Conservation (phyloP, 2,329 filamentous ascomycete species). For the Pyricularia grisea region DNA sequence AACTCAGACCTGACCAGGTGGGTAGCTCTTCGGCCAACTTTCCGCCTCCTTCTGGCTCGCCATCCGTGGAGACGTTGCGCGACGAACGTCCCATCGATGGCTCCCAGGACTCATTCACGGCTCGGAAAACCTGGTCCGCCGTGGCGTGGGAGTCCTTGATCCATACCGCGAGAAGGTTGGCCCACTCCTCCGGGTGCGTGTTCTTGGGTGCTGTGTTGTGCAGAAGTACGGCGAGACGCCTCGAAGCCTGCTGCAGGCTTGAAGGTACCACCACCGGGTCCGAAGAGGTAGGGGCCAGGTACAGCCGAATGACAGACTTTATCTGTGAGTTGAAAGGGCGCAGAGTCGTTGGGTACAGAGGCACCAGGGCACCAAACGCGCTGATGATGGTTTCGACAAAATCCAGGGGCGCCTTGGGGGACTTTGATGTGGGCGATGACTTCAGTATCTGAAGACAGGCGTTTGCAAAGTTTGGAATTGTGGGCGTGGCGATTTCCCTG, state of each 20-base stretch:
- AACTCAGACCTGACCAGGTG: constrained; percentile 63
- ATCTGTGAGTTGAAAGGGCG: constrained; percentile 67
- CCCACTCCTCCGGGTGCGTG: constrained; percentile 69
- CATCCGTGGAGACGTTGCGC: constrained; percentile 28
- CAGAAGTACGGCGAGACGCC: constrained; percentile 59
- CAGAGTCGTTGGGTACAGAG: constrained; percentile 76
- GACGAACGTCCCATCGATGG: constrained; percentile 39
- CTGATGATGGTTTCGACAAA: constrained; percentile 61
- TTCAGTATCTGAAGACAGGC: constrained; percentile 61
- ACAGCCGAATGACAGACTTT: constrained; percentile 45
- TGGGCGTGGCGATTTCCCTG: constrained; percentile 80
- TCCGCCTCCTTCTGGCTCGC: constrained; percentile 37
- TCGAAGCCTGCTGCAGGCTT: constrained; percentile 46
- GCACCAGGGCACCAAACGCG: constrained; percentile 61
- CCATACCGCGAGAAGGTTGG: constrained; percentile 50
- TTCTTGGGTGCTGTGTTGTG: constrained; percentile 77
- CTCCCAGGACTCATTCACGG: constrained; percentile 75
- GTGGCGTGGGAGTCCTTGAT: constrained; percentile 60
- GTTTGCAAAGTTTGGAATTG: constrained; percentile 63
- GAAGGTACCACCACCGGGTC: constrained; percentile 37
- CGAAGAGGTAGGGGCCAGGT: constrained; percentile 55
- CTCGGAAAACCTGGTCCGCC: constrained; percentile 68
- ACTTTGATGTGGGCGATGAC: constrained; percentile 26
- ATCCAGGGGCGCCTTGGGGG: constrained; percentile 29
- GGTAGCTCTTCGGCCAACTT: constrained; percentile 43